Percentiles rank a stretch among this genome's conserved stretches.
These are phyloP conservation scores for Sporobolomyces roseus DNA, from an alignment of 768 basidiomycete genomes.

Conservation along the genomic window DNA sequence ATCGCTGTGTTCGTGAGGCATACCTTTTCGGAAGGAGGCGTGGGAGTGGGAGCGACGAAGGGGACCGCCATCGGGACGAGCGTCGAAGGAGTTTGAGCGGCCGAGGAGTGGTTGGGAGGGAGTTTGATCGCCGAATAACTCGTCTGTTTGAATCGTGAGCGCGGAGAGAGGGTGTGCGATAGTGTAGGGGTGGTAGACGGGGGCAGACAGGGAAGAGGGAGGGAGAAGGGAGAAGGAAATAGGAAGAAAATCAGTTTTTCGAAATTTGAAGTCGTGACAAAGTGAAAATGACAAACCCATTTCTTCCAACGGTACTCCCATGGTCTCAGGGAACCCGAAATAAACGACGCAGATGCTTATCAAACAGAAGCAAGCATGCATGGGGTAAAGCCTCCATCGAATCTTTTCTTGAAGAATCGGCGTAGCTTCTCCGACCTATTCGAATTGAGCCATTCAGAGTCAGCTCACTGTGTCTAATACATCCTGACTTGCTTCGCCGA, in stretches of 20 bases:
- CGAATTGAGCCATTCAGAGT: too few relatives aligned
- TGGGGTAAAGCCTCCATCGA: slow-evolving; percentile 85
- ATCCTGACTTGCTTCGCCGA: too few relatives aligned
- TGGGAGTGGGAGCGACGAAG: slow-evolving; percentile 79
- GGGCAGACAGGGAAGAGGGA: too few relatives aligned
- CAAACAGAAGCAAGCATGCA: slow-evolving; percentile 80
- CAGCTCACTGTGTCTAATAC: too few relatives aligned
- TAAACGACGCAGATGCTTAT: slow-evolving; percentile 56
- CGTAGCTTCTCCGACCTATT: slow-evolving; percentile 21
- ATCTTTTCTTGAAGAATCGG: slow-evolving; percentile 64
- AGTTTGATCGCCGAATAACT: slow-evolving; percentile 39
- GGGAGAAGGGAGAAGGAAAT: too few relatives aligned
- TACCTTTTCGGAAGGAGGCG: slow-evolving; percentile 50
- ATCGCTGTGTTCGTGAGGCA: slow-evolving; percentile 16
- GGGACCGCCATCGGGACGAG: slow-evolving; percentile 53
- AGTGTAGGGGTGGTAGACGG: too few relatives aligned
- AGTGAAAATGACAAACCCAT: slow-evolving; percentile 44
- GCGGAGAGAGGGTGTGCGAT: too few relatives aligned
- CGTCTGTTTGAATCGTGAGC: slow-evolving; percentile 14
- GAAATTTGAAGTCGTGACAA: too few relatives aligned
- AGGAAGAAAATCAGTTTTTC: too few relatives aligned
- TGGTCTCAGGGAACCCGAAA: slow-evolving; percentile 59
- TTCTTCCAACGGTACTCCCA: slow-evolving; percentile 47
- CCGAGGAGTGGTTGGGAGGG: not conserved
- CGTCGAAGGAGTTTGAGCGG: not conserved